Evolutionary conservation across 129 eudicot genomes (phyloP).

Genomic region (Ambrosia trifida): DNA sequence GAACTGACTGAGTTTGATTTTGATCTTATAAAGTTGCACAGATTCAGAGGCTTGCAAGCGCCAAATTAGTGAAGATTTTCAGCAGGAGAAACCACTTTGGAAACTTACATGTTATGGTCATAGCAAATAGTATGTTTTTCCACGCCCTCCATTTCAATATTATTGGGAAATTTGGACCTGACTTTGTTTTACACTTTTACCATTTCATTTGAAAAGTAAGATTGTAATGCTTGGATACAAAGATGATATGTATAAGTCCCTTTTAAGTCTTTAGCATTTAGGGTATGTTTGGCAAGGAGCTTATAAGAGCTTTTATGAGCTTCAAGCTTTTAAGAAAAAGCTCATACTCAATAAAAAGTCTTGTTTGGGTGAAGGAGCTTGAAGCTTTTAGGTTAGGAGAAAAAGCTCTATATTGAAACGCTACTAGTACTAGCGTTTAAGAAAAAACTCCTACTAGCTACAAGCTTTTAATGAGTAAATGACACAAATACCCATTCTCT

Average conservation of each 20-base stretch:
- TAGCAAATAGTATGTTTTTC: slow-evolving; percentile 48
- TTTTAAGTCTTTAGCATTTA: neutral
- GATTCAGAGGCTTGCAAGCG: slow-evolving; percentile 83
- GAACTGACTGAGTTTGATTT: slow-evolving; percentile 23
- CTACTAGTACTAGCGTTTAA: no score
- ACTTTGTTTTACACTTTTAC: slow-evolving; percentile 8
- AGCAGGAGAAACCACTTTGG: slow-evolving; percentile 89
- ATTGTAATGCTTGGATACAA: neutral
- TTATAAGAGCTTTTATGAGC: no score
- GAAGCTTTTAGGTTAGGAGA: no score
- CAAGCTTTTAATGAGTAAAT: no score
- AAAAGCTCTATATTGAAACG: no score
- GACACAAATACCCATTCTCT: no score
- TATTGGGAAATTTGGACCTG: slow-evolving; percentile 6
- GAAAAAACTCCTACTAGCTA: no score
- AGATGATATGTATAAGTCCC: neutral
- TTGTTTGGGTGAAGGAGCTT: no score
- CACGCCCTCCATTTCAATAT: slow-evolving; percentile 12
- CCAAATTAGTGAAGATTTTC: slow-evolving; percentile 61
- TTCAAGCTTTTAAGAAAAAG: no score
- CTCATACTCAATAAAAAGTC: no score
- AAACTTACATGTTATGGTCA: slow-evolving; percentile 98
- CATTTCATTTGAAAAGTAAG: neutral
- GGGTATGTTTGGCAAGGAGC: no score
- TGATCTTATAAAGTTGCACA: slow-evolving; percentile 70